Conservation (phyloP, 2,329 filamentous ascomycete species). For the Aschersonia sp. region DNA sequence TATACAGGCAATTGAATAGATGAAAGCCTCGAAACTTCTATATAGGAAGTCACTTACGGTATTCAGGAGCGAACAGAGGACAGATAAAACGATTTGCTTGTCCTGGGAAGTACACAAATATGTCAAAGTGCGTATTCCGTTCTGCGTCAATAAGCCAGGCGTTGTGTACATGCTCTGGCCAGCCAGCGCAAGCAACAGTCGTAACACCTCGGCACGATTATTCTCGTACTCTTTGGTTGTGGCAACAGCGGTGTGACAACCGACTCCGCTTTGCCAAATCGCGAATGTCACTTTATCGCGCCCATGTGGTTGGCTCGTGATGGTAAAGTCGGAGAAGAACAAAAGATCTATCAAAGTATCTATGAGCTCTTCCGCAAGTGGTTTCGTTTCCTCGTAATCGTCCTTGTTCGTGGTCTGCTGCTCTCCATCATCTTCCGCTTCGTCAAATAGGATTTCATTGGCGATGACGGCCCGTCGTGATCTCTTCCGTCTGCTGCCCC, state of each 20-base stretch:
- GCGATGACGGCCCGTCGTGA: conserved; percentile 51
- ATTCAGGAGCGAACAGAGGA: conserved; percentile 86
- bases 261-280: conserved; percentile 97
- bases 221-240: conserved; percentile 87
- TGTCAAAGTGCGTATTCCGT: conserved; percentile 71
- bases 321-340: conserved; percentile 82
- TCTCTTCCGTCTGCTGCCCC: conserved; percentile 59
- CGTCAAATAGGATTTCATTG: conserved; percentile 75
- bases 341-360: conserved; percentile 79
- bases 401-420: conserved; percentile 31
- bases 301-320: conserved; percentile 55
- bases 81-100: conserved; percentile 79
- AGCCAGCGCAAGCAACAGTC: conserved; percentile 70
- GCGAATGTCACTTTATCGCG: conserved; percentile 77
- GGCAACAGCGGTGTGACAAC: conserved; percentile 77
- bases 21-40: too few relatives aligned
- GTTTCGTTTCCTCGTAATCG: conserved; percentile 70
- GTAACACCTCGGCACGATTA: conserved; percentile 80
- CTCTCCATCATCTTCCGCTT: conserved; percentile 41
- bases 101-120: conserved; percentile 80
- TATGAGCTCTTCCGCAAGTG: conserved; percentile 81
- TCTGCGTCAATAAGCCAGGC: conserved; percentile 61
- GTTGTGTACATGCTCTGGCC: conserved; percentile 92
- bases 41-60: conserved; percentile 43
- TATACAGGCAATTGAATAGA: too few relatives aligned